Evolutionary conservation across 345 rosid species (phyloP).

Genomic region (Eucalyptus cloeziana): DNA sequence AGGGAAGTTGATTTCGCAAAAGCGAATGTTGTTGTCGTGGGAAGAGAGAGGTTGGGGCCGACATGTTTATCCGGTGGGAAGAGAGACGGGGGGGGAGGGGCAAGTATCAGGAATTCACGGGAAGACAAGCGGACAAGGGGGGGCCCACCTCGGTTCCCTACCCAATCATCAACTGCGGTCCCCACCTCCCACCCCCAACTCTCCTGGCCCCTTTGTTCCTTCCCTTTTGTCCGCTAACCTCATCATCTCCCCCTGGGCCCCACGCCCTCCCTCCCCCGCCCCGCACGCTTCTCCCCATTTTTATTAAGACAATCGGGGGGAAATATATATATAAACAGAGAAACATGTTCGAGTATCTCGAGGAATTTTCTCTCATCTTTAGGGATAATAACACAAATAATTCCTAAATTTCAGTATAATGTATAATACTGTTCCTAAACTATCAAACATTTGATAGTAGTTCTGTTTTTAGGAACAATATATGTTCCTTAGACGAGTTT

Average conservation of each 20-base stretch:
- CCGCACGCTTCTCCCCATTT: background rate
- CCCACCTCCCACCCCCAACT: conserved; percentile 10
- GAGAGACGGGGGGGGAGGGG: background rate
- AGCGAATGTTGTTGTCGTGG: background rate
- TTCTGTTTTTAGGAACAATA: fast-evolving
- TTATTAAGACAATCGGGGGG: too few species aligned
- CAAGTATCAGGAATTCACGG: background rate
- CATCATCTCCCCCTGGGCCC: conserved; percentile 1
- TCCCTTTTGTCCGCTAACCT: conserved; percentile 9
- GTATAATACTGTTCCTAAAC: fast-evolving
- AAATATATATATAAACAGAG: fast-evolving
- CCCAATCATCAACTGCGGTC: conserved; percentile 42
- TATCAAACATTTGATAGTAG: too few species aligned
- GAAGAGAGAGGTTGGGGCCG: background rate
- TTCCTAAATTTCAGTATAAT: too few species aligned
- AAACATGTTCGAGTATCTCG: background rate
- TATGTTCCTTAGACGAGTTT: fast-evolving
- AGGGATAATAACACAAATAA: background rate
- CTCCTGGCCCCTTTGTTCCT: background rate
- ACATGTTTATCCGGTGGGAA: background rate
- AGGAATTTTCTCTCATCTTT: background rate
- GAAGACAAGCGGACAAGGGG: conserved; percentile 36
- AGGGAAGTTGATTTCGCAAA: background rate
- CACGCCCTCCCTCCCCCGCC: background rate
- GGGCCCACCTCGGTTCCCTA: conserved; percentile 34